Base-by-base conservation (phyloP, 495 filamentous ascomycete genomes). In the Polyplosphaeria fusca region DNA sequence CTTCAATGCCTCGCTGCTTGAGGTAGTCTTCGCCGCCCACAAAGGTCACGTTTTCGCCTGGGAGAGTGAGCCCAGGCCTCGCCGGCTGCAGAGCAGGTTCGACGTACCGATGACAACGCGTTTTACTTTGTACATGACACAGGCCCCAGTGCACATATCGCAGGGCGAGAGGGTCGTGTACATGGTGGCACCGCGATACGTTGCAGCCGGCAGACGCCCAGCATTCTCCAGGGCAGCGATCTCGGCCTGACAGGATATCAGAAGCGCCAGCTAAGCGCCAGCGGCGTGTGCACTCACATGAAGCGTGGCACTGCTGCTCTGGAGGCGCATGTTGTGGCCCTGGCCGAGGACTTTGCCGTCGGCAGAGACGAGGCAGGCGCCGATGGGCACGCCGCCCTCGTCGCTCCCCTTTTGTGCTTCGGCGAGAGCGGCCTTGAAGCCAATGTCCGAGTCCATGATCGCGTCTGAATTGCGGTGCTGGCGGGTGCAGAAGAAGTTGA, bases 151-250 rank as follows among this genome's bases (percentile, higher is more conserved):
- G 76, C 87, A 92, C 88, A 93, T 93, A 67, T 91, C 85, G 68
- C 89, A 95, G 0, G 88, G 89, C 13, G 88, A 91, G 3, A 94
- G 74, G 1, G 89, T 92, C 7, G 88, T 93, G 71, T 88, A 93
- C 85, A 93, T 90, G 3, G 89, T 93, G 38, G 82, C 76, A 38
- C 86, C 85, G 61, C 77, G 72, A 70, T 91, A 93, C 18, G 80
- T 80, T 0, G 78, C 79, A 12, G 85, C 86, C 32, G 85, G 82
- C 35, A 91, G 79, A 48, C 87, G 84, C 35, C 89, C 88, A 0
- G 87, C 84, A 69, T 86, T 86, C 54, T 90, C 86, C 37, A 95
- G 77, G 9, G 86, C 82, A 11, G 89, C 82, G 45, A 88, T 92
- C 67, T 94, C 89, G 44, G 82, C 89, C 87, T 92, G 55, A 26